These are phyloP conservation scores for Malania oleifera DNA, from an alignment of 164 flowering plant species.

Conservation along the genomic window DNA sequence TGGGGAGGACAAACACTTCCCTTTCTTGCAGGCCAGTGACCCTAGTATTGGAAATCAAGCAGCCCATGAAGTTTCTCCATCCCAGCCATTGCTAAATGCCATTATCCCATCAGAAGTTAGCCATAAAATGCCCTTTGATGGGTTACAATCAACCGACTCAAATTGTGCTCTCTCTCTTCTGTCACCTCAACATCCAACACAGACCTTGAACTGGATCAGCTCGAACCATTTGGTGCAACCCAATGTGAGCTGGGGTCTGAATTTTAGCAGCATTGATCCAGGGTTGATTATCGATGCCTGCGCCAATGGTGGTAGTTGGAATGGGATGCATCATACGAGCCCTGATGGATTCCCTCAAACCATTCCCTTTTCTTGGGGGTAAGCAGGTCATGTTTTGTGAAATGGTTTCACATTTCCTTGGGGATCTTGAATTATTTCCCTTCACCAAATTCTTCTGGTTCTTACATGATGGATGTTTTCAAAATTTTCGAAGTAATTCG, in stretches of 20 bases:
- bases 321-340: not conserved
- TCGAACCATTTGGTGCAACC: not conserved
- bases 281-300: not conserved
- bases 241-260: not conserved
- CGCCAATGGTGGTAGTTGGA: not conserved
- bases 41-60: not conserved
- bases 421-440: not conserved
- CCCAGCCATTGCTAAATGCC: not conserved
- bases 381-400: too few relatives aligned
- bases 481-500: too few relatives aligned
- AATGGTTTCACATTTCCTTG: too few relatives aligned
- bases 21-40: conserved; percentile 6
- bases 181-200: conserved; percentile 20
- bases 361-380: not conserved
- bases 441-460: too few relatives aligned
- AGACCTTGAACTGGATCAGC: not conserved
- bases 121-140: not conserved
- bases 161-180: conserved; percentile 38
- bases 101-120: not conserved
- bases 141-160: conserved; percentile 4
- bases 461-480: too few relatives aligned
- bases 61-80: not conserved
- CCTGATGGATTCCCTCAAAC: not conserved
- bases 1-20: conserved; percentile 1
- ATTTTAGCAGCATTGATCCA: not conserved